Percentiles rank a stretch among this genome's conserved stretches.
These are phyloP conservation scores for Saturnispora sekii DNA, from an alignment of 805 yeast species.

Conservation along the genomic window DNA sequence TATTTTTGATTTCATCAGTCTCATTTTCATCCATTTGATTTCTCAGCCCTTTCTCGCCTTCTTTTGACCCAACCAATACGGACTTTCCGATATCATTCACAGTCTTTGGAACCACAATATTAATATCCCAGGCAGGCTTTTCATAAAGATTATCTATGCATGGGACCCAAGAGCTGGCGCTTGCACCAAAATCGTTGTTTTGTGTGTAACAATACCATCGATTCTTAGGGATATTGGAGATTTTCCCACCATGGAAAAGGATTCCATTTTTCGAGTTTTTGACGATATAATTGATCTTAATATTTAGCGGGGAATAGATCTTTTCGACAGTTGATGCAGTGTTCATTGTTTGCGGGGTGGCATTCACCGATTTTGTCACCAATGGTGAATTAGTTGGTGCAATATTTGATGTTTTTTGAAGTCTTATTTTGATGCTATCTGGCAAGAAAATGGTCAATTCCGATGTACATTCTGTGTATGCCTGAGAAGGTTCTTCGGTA, in stretches of 20 bases:
- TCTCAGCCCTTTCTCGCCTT: constrained; percentile 23
- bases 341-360: constrained; percentile 25
- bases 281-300: constrained; percentile 58
- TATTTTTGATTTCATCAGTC: constrained; percentile 12
- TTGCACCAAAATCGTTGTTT: constrained; percentile 65
- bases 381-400: constrained; percentile 27
- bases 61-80: constrained; percentile 32
- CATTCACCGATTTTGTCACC: constrained; percentile 27
- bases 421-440: constrained; percentile 49
- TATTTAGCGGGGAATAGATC: constrained; percentile 62
- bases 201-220: constrained; percentile 82
- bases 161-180: constrained; percentile 97
- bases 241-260: constrained; percentile 55
- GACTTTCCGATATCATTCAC: constrained; percentile 57
- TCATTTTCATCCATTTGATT: constrained; percentile 30
- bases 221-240: constrained; percentile 34
- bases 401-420: constrained; percentile 35
- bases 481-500: constrained; percentile 20
- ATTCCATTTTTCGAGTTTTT: constrained; percentile 66
- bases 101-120: constrained; percentile 74
- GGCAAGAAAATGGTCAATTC: constrained; percentile 61
- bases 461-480: constrained; percentile 38
- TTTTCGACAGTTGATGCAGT: constrained; percentile 24
- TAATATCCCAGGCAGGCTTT: constrained; percentile 85
- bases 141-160: constrained; percentile 87